A percentile compares a stretch with the other conserved stretches of the same genome.
Conservation (phyloP, 495 filamentous ascomycete species). For the Penicillium tannophilum region DNA sequence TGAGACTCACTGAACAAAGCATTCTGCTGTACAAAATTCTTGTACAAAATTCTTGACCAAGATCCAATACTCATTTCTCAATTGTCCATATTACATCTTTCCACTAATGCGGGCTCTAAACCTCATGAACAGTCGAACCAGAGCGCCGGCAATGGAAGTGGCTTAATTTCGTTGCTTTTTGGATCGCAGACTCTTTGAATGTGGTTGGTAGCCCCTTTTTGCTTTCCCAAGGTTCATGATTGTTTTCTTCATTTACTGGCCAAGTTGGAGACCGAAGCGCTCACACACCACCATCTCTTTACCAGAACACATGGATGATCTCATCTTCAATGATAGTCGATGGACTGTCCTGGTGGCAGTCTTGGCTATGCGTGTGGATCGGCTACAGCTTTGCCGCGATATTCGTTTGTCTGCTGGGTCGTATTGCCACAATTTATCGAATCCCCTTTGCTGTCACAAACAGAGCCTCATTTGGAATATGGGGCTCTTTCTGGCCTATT, state of each 20-base stretch:
- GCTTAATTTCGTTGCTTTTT: constrained; percentile 88
- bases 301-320: constrained; percentile 90
- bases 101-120: not conserved
- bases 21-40: too few relatives aligned
- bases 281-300: not conserved
- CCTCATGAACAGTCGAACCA: constrained; percentile 61
- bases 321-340: constrained; percentile 72
- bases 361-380: constrained; percentile 82
- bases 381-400: constrained; percentile 73
- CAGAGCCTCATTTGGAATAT: constrained; percentile 78
- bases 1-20: constrained; percentile 26
- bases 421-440: constrained; percentile 81
- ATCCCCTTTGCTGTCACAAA: constrained; percentile 79
- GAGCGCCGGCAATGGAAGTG: constrained; percentile 80
- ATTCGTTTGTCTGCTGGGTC: constrained; percentile 75
- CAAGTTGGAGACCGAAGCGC: not conserved
- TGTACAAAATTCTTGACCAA: too few relatives aligned
- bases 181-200: constrained; percentile 91
- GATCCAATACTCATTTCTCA: too few relatives aligned
- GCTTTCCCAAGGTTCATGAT: not conserved
- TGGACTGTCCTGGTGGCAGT: constrained; percentile 90
- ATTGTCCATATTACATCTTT: too few relatives aligned
- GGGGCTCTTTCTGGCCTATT: constrained; percentile 83
- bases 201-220: constrained; percentile 52
- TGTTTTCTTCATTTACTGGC: too few relatives aligned